Evolutionary conservation across 805 yeast genomes (phyloP), one percentile per base, ranked within the genome.

Genomic region (Cyberlindnera amylophila): DNA sequence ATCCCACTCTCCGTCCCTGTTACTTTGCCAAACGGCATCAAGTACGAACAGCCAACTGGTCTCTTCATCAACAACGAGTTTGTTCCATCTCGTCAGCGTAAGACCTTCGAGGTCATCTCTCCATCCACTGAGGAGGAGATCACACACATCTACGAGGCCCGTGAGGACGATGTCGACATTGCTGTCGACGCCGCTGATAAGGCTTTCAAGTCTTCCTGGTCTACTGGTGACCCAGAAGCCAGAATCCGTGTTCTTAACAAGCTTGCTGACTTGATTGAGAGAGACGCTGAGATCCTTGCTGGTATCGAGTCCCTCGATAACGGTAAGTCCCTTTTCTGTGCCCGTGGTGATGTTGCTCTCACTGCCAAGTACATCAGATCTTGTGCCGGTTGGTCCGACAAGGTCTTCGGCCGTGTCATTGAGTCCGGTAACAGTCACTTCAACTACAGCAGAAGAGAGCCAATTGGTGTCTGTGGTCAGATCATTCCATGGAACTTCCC

Each of bases 401-500:
- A 84, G 64, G 61, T 81, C 42, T 69, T 66, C 49, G 90, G 91
- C 56, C 55, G 59, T 28, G 64, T 73, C 46, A 59, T 79, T 44
- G 81, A 80, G 58, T 76, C 88, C 26, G 89, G 86, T 49, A 63
- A 67, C 46, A 62, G 75, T 41, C 81, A 82, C 62, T 75, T 82
- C 59, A 74, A 72, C 52, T 81, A 79, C 66, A 75, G 86, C 42
- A 73, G 77, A 62, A 77, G 82, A 64, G 95, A 86, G 67, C 95
- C 96, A 48, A 70, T 84, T 53, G 96, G 95, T 63, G 95, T 86
- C 41, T 82, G 90, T 66, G 89, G 93, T 49, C 88, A 85, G 62
- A 83, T 87, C 55, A 86, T 86, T 58, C 95, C 96, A 55, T 87
- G 96, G 95, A 87, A 87, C 70, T 87, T 87, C 78, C 96, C 96